phyloP scores from a whole-genome alignment of 2,329 filamentous ascomycete genomes.

The Colletotrichum endophyticum region DNA sequence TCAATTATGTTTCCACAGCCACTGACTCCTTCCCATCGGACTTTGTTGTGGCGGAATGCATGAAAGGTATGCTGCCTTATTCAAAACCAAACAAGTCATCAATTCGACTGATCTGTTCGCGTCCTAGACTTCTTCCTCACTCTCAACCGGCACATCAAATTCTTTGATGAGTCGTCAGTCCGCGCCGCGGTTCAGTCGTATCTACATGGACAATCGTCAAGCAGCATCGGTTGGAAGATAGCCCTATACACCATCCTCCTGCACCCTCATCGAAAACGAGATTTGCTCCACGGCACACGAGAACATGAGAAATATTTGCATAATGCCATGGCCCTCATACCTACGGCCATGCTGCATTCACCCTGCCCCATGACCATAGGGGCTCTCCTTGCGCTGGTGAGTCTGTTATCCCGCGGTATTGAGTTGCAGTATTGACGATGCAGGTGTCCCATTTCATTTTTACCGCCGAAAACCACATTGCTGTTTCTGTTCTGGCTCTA shows the following conservation, averaged over 20 bases:
- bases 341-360: background rate
- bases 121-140: background rate
- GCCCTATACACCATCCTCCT: background rate
- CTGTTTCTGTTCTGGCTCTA: background rate
- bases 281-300: background rate
- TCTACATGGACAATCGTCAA: background rate
- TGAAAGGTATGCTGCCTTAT: background rate
- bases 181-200: background rate
- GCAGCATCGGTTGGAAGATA: background rate
- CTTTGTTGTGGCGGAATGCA: background rate
- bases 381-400: background rate
- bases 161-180: background rate
- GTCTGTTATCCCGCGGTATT: background rate
- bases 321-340: background rate
- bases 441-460: conserved; percentile 9
- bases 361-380: background rate
- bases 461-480: conserved; percentile 3
- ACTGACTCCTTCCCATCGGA: background rate
- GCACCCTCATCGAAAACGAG: background rate
- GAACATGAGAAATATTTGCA: background rate
- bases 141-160: background rate
- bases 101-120: background rate
- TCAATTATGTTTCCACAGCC: background rate
- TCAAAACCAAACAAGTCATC: background rate
- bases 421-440: background rate